Percentiles rank a stretch among this genome's conserved stretches.
Conservation (phyloP, 306 rosid genomes). For the Purshia tridentata region DNA sequence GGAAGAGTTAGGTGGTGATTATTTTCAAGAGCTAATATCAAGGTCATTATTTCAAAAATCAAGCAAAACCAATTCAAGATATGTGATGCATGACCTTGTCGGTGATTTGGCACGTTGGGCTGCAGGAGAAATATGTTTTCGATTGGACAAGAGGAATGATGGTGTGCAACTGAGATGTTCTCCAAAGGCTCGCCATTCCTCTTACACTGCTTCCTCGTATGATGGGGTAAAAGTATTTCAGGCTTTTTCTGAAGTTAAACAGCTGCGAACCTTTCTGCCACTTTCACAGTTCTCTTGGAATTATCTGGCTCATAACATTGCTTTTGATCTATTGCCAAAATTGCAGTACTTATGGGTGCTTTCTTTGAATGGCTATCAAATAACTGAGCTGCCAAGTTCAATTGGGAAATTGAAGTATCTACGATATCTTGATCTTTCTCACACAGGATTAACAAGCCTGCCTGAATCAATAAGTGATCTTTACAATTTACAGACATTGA, state of each 20-base stretch:
- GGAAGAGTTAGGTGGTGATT: no score
- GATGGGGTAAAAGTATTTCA: no score
- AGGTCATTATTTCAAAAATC: no score
- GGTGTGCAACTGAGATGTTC: no score
- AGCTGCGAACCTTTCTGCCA: constrained; percentile 16
- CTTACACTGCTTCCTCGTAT: no score
- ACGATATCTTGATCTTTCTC: constrained; percentile 11
- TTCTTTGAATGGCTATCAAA: not conserved
- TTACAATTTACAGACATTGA: constrained; percentile 12
- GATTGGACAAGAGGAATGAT: no score
- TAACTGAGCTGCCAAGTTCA: not conserved
- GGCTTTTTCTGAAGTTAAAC: not conserved
- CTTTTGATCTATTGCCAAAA: not conserved
- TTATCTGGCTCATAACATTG: not conserved
- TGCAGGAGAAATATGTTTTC: no score
- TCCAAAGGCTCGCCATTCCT: no score
- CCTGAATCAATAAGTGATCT: constrained; percentile 11
- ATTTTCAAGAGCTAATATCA: no score
- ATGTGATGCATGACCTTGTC: no score
- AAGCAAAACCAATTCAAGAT: no score
- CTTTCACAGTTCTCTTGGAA: not conserved
- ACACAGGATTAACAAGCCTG: not conserved
- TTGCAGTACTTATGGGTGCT: constrained; percentile 10
- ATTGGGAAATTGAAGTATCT: constrained; percentile 8
- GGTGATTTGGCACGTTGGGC: no score